Percentiles rank a stretch among this genome's conserved stretches.
Conservation (phyloP, 176 grass and related monocot genomes). For the Triticum monococcum region DNA sequence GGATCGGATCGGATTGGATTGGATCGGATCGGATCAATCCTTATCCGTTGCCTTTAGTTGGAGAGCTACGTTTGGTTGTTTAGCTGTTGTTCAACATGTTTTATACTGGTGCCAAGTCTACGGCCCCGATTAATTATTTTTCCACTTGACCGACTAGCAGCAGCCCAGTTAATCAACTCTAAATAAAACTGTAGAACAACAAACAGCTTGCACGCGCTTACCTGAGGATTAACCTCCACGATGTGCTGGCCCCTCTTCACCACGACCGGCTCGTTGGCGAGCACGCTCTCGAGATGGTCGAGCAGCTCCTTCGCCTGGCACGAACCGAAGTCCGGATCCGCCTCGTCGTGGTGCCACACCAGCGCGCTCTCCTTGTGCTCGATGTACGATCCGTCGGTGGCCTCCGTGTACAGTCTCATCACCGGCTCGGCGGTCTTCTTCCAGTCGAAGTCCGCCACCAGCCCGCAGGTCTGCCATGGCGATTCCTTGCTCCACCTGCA, state of each 20-base stretch:
- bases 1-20: slow-evolving; percentile 49
- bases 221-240: slow-evolving; percentile 95
- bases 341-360: slow-evolving; percentile 88
- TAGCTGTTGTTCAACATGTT: slow-evolving; percentile 25
- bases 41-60: slow-evolving; percentile 53
- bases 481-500: slow-evolving; percentile 77
- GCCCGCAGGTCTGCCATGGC: slow-evolving; percentile 50
- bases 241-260: slow-evolving; percentile 93
- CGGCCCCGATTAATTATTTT: slow-evolving; percentile 18
- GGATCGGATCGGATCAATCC: slow-evolving; percentile 44
- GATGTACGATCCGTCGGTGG: slow-evolving; percentile 71
- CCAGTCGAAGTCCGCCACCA: slow-evolving; percentile 63
- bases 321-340: slow-evolving; percentile 92
- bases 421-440: slow-evolving; percentile 73
- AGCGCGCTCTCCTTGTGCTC: slow-evolving; percentile 81
- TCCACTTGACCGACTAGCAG: neutral
- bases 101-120: neutral
- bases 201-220: slow-evolving; percentile 35
- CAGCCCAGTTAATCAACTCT: slow-evolving; percentile 14
- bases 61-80: slow-evolving; percentile 39
- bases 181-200: neutral
- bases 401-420: slow-evolving; percentile 71
- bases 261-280: slow-evolving; percentile 85
- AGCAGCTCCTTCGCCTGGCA: slow-evolving; percentile 93
- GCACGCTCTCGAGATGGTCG: slow-evolving; percentile 87